Base-by-base conservation (phyloP, 2,329 filamentous ascomycete species). In the Colletotrichum paranaense region DNA sequence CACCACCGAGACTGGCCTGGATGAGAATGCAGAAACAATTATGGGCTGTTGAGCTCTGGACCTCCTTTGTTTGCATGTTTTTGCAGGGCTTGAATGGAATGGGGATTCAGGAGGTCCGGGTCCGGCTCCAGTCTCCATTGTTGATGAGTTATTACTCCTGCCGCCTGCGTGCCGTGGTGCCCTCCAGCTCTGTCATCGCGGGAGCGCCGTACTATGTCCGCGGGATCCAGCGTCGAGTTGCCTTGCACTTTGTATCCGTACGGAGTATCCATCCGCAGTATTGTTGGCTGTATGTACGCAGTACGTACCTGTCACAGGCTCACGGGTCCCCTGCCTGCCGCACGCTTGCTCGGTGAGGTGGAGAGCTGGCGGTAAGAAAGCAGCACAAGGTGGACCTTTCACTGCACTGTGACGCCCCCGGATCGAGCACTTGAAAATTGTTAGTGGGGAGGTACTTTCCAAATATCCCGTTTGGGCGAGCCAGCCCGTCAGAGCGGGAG, bases 401-500 rank as follows among this genome's bases (percentile, higher is more conserved):
- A 49, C 42, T 49, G 28, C 53, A 69, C 58, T 64, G 69, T 69
- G 55, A 46, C 26, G 35, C 59, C 66, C 49, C 58, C 58, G 12
- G 52, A 53, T 55, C 30, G 57, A 64, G 66, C 26, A 32, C 12
- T 49, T 59, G 58, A 60, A 72, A 55, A 59, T 30, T 53, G 70
- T 63, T 72, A 64, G 59, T 55, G 63, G 56, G 32, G 64, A 62
- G 42, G 68, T 56, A 56, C 30, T 53, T 38, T 28, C 30, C 52
- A 35, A 49, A 56, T 46, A 46, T 64, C 63, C 56, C 67, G 62
- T 70, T 70, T 59, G 55, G 62, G 46, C n/a, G 28, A 67, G 56
- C 68, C 63, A 71, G 63, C 56, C 56, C 63, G 46, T 71, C 68
- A 71, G 68, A 67, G 68, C 69, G 69, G 69, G 65, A 72, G 69